These are phyloP conservation scores for Colletotrichum musae DNA, from an alignment of 2,329 filamentous ascomycete genomes.

Conservation along the genomic window DNA sequence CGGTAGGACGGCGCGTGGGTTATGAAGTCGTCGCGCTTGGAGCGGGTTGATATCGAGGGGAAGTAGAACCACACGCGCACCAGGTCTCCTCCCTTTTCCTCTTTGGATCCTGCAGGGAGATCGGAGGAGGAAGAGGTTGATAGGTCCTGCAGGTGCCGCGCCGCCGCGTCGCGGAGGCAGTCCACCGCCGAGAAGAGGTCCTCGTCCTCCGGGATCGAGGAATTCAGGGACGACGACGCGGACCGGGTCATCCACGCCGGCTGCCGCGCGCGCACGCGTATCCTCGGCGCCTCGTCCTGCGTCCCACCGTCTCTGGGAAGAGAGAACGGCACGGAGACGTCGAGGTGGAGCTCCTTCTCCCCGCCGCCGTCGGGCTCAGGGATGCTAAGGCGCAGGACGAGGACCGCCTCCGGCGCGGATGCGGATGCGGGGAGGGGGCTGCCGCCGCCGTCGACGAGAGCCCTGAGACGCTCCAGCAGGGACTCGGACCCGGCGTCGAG, in stretches of 20 bases:
- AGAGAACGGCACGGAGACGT: slow-evolving; percentile 52
- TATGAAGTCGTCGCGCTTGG: slow-evolving; percentile 71
- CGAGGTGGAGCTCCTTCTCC: slow-evolving; percentile 49
- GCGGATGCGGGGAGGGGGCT: not conserved
- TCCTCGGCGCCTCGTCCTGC: slow-evolving; percentile 54
- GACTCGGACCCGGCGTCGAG: slow-evolving; percentile 20
- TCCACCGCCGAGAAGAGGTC: slow-evolving; percentile 64
- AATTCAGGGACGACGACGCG: slow-evolving; percentile 55
- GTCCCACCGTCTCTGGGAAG: not conserved
- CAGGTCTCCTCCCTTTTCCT: slow-evolving; percentile 45
- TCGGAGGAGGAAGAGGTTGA: not conserved
- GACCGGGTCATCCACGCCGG: slow-evolving; percentile 67
- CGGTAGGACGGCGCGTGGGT: slow-evolving; percentile 65
- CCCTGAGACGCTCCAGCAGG: not conserved
- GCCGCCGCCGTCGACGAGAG: not conserved
- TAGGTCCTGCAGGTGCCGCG: slow-evolving; percentile 48
- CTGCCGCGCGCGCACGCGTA: slow-evolving; percentile 61
- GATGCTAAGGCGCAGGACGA: slow-evolving; percentile 48
- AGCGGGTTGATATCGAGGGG: slow-evolving; percentile 71
- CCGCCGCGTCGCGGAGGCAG: slow-evolving; percentile 53
- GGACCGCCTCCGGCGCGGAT: slow-evolving; percentile 19
- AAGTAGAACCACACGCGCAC: slow-evolving; percentile 76
- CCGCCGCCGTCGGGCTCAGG: slow-evolving; percentile 29
- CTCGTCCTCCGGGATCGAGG: slow-evolving; percentile 55
- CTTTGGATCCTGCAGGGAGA: not conserved